Percentiles rank a stretch among this genome's conserved stretches.
phyloP scores from a whole-genome alignment of 2,329 filamentous ascomycete genomes.

The Elsinoe necatrix region DNA sequence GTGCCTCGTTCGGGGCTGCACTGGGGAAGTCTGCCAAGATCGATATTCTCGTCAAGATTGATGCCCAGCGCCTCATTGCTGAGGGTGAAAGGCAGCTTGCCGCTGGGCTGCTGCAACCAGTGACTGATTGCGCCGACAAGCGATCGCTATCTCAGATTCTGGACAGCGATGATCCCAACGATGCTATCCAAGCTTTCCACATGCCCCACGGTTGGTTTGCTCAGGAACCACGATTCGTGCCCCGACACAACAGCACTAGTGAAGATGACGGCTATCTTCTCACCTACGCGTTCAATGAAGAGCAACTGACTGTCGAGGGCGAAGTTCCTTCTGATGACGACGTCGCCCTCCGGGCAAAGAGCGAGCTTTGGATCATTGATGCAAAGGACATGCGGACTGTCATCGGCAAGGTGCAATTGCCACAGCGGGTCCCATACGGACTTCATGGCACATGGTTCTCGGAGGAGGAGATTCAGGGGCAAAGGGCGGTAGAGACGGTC shows the following conservation, averaged over 20 bases:
- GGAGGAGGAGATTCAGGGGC: constrained; percentile 43
- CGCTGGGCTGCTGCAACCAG: constrained; percentile 29
- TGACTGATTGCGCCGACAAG: constrained; percentile 56
- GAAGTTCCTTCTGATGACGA: constrained; percentile 32
- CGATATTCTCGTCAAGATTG: constrained; percentile 55
- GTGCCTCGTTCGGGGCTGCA: constrained; percentile 49
- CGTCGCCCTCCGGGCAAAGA: constrained; percentile 34
- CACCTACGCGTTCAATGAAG: constrained; percentile 62
- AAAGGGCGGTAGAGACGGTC: constrained; percentile 35
- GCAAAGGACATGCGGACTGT: constrained; percentile 54
- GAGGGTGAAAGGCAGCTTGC: constrained; percentile 36
- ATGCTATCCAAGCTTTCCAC: constrained; percentile 54
- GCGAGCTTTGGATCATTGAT: constrained; percentile 62
- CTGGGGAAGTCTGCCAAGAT: constrained; percentile 59
- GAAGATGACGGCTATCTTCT: constrained; percentile 63
- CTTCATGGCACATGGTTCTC: constrained; percentile 57
- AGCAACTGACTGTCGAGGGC: constrained; percentile 41
- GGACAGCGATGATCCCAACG: constrained; percentile 32
- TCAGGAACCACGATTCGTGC: constrained; percentile 60
- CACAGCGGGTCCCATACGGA: constrained; percentile 61
- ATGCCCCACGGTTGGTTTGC: constrained; percentile 55
- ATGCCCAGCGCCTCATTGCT: constrained; percentile 46
- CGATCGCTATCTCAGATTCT: constrained; percentile 48
- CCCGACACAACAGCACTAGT: constrained; percentile 30
- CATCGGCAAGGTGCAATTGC: constrained; percentile 50